Evolutionary conservation across 2,329 filamentous ascomycete species (phyloP), one percentile per base, ranked within the genome.

Genomic region (Cordyceps fumosorosea): DNA sequence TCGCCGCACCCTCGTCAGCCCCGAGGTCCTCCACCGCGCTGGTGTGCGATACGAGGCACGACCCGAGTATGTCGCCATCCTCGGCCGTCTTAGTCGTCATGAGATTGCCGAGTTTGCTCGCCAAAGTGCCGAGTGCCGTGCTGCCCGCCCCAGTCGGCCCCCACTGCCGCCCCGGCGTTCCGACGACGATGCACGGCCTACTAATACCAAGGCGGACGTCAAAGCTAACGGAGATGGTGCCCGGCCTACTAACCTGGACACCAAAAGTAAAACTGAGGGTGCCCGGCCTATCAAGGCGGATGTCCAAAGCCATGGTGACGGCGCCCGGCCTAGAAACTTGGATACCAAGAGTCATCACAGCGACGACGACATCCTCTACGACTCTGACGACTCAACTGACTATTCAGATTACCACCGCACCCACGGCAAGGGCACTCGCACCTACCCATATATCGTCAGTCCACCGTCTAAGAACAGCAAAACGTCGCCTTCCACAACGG

Each of bases 31-130:
- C 3, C 76, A 80, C 45, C 74, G 78, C 48, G 82, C 83, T 4
- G 79, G 82, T 14, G 77, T 84, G 24, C 80, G 84, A 11, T 87
- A 85, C 66, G 84, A 87, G 69, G 84, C 84, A 11, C 77, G 82
- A 1, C 84, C 83, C 0, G 78, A 81, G 1, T 87, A 84, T 63
- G 83, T 87, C 3, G 85, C 84, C 14, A 73, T 88, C 4, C 76
- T 88, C 0, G 85, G 85, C 5, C 75, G 80, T 16, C 74, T 87
- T 3, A 75, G 75, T 2, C 77, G 76, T 1, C 78, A 82, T 14
- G 71, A 87, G 50, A 80, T 88, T 45, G 73, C 75, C 22, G 75
- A 80, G 7, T 82, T 78, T 61, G 83, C 84, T 1, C 76, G 76
- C 4, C 74, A 77, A 57, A 84, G 78, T 45, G 74, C 75, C 10